Conservation (phyloP, 352 stramenopile species). For the Pythium angustatum region DNA sequence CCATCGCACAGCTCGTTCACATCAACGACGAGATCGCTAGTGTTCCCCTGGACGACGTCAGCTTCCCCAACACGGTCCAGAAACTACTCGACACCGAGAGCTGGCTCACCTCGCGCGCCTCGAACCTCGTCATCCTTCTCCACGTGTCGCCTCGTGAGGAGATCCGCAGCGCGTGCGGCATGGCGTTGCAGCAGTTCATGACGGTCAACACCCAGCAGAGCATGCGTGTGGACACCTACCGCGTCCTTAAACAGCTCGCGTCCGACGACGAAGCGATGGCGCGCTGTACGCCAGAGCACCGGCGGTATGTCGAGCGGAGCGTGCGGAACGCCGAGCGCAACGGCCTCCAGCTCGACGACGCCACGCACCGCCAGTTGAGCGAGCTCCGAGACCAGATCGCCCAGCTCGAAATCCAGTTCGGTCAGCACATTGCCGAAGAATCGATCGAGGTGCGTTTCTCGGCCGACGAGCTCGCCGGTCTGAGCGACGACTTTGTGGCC, state of each 20-base stretch:
- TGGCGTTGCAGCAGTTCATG: conserved; percentile 73
- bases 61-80: background rate
- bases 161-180: conserved; percentile 79
- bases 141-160: conserved; percentile 67
- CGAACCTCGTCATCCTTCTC: conserved; percentile 83
- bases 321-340: conserved; percentile 87
- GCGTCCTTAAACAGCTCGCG: conserved; percentile 57
- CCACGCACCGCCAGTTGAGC: conserved; percentile 72
- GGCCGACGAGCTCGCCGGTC: conserved; percentile 71
- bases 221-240: conserved; percentile 87
- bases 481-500: conserved; percentile 77
- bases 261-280: conserved; percentile 44
- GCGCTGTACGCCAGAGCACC: conserved; percentile 51
- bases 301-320: conserved; percentile 80
- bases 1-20: background rate
- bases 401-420: conserved; percentile 79
- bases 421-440: conserved; percentile 86
- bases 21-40: conserved; percentile 2
- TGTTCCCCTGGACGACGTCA: background rate
- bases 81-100: background rate
- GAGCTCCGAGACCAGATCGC: conserved; percentile 84
- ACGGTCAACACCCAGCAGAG: conserved; percentile 68
- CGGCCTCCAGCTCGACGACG: conserved; percentile 70
- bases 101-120: conserved; percentile 63
- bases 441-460: conserved; percentile 82